A percentile compares a stretch with the other conserved stretches of the same genome.
These are phyloP conservation scores for Eruca vesicaria DNA, from an alignment of 441 rosid species.

Conservation along the genomic window DNA sequence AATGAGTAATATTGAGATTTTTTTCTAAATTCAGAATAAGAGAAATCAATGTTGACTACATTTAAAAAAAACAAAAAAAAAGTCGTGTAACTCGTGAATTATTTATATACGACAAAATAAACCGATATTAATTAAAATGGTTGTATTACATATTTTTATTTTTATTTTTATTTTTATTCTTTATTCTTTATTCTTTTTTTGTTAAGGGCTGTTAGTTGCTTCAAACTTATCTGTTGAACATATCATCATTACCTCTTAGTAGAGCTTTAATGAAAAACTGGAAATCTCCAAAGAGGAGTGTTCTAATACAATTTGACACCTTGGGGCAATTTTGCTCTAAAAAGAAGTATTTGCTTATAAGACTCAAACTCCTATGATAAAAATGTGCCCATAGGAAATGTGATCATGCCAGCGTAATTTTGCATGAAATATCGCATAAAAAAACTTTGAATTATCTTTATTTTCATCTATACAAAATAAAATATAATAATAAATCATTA, in stretches of 20 bases:
- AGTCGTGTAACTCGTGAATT: neutral
- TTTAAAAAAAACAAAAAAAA: neutral
- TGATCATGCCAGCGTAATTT: constrained; percentile 43
- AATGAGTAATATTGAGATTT: neutral
- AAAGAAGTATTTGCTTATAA: constrained; percentile 33
- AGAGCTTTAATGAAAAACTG: neutral
- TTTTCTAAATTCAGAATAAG: neutral
- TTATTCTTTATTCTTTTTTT: neutral
- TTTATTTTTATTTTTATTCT: no score
- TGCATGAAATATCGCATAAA: constrained; percentile 37
- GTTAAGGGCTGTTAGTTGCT: neutral
- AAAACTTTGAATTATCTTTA: neutral
- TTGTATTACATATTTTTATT: neutral
- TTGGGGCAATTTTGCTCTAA: neutral
- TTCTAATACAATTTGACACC: constrained; percentile 8
- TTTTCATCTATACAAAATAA: neutral
- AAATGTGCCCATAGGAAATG: constrained; percentile 32
- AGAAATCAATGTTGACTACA: neutral
- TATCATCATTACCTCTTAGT: neutral
- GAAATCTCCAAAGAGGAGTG: neutral
- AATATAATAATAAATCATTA: constrained; percentile 4
- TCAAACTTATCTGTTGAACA: neutral
- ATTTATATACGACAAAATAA: neutral
- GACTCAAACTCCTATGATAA: constrained; percentile 29
- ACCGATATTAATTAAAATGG: neutral